Evolutionary conservation across 805 yeast species (phyloP).

Genomic region (Pichia membranifaciens): DNA sequence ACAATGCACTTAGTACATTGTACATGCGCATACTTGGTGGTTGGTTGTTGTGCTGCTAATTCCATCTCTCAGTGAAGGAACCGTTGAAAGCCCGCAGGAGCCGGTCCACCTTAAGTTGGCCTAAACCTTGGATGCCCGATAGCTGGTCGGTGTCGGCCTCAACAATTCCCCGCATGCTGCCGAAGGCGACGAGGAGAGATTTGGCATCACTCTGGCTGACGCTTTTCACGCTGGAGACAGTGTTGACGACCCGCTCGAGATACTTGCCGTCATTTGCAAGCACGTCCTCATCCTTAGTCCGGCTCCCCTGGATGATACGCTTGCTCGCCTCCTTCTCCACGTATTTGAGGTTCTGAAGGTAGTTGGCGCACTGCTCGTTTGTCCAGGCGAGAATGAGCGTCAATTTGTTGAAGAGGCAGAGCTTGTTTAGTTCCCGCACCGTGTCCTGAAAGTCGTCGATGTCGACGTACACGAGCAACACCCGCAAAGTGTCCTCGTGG

Average conservation of each 20-base stretch:
- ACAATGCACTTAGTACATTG: background rate
- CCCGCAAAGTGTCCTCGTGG: conserved; percentile 29
- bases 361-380: conserved; percentile 49
- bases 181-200: conserved; percentile 6
- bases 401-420: conserved; percentile 45
- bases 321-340: conserved; percentile 29
- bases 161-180: conserved; percentile 5
- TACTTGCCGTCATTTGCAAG: conserved; percentile 32
- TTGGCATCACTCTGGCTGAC: conserved; percentile 9
- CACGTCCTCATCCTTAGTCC: conserved; percentile 25
- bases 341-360: conserved; percentile 29
- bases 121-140: conserved; percentile 11
- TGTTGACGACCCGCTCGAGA: conserved; percentile 38
- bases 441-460: conserved; percentile 51
- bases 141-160: conserved; percentile 5
- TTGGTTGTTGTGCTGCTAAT: background rate
- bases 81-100: conserved; percentile 9
- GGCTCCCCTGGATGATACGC: conserved; percentile 36
- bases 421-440: conserved; percentile 40
- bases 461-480: conserved; percentile 59
- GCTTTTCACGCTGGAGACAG: conserved; percentile 6
- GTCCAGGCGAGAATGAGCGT: conserved; percentile 49
- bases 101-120: conserved; percentile 7
- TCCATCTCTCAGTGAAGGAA: conserved; percentile 5
- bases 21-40: background rate